These are phyloP conservation scores for Dactylellina haptotyla DNA, from an alignment of 2,329 filamentous ascomycete genomes.

Conservation along the genomic window DNA sequence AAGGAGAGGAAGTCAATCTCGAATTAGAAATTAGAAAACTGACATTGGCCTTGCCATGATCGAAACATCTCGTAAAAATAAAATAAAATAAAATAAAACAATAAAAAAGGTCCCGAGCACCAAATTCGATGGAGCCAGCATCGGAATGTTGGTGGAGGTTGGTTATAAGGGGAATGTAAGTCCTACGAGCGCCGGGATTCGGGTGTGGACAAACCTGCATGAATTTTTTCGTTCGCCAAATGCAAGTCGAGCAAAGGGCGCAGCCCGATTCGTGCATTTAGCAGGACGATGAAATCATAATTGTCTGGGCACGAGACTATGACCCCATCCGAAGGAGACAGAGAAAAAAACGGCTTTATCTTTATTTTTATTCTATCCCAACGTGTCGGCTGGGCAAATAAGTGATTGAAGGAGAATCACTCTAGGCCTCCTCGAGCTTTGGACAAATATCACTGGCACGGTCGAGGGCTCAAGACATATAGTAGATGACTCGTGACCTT, in stretches of 20 bases:
- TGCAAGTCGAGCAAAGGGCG: constrained; percentile 41
- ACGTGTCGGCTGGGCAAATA: no score
- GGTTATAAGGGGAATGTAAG: constrained; percentile 18
- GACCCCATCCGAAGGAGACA: background rate
- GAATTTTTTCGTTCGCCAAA: constrained; percentile 21
- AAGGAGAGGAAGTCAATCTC: background rate
- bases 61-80: constrained; percentile 2
- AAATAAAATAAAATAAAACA: no score
- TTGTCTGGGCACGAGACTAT: constrained; percentile 47
- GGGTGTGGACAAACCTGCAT: constrained; percentile 53
- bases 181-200: constrained; percentile 44
- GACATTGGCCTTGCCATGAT: constrained; percentile 10
- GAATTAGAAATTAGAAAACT: constrained; percentile 27
- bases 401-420: no score
- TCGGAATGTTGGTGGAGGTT: constrained; percentile 33
- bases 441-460: no score
- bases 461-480: no score
- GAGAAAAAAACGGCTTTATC: constrained; percentile 5
- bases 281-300: constrained; percentile 49
- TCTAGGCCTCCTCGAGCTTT: no score
- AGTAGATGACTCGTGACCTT: no score
- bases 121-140: constrained; percentile 1
- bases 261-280: constrained; percentile 53
- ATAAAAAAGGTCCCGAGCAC: no score
- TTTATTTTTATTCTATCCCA: background rate